These are phyloP conservation scores for Monosporozyma siamensis DNA, from an alignment of 805 yeast genomes.

Conservation along the genomic window DNA sequence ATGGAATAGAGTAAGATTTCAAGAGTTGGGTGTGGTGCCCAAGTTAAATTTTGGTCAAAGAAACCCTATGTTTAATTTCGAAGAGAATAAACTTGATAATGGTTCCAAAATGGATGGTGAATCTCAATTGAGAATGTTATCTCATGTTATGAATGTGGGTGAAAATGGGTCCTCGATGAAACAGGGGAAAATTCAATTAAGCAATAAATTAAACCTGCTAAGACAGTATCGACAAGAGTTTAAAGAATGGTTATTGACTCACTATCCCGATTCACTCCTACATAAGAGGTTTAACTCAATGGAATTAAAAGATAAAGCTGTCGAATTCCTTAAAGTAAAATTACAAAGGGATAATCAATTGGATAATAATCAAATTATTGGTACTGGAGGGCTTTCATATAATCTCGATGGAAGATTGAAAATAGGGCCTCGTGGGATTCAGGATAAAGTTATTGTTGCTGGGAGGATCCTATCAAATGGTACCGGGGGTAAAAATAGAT, in stretches of 20 bases:
- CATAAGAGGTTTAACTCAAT: conserved; percentile 24
- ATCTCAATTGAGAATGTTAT: conserved; percentile 7
- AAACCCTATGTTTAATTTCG: conserved; percentile 30
- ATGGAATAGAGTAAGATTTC: conserved; percentile 55
- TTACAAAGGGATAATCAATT: background rate
- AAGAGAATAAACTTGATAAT: background rate
- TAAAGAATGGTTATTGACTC: conserved; percentile 43
- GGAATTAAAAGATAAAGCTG: conserved; percentile 32
- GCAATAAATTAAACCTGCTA: conserved; percentile 2
- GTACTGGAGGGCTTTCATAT: conserved; percentile 72
- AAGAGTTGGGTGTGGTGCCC: conserved; percentile 50
- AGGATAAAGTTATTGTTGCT: conserved; percentile 46
- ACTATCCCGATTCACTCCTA: conserved; percentile 37
- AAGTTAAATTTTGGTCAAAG: conserved; percentile 13
- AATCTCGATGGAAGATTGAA: conserved; percentile 55
- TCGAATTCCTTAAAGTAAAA: conserved; percentile 29
- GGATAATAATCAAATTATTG: conserved; percentile 35
- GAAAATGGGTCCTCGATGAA: too few relatives aligned
- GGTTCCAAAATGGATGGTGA: conserved; percentile 5
- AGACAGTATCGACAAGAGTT: conserved; percentile 38
- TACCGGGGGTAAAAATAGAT: conserved; percentile 1
- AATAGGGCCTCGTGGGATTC: conserved; percentile 63
- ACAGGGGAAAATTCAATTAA: background rate
- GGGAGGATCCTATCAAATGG: conserved; percentile 44
- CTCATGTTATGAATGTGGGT: conserved; percentile 6